Conservation (phyloP, 495 filamentous ascomycete genomes). For the Thermothielavioides terrestris region DNA sequence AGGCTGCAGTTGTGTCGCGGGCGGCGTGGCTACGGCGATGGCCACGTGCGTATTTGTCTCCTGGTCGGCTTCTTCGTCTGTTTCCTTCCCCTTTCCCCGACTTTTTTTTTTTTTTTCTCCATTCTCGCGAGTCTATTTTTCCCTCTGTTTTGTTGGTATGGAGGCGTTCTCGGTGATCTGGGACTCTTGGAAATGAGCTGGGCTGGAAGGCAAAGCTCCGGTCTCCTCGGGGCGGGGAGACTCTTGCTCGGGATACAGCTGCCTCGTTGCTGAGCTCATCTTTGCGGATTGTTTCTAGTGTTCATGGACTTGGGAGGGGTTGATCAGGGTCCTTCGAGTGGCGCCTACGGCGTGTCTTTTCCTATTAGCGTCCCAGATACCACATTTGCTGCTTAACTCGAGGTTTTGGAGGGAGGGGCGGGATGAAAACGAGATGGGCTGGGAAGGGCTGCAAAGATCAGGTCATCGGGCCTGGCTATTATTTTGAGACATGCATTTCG, state of each 20-base stretch:
- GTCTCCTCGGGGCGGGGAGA: too few species aligned
- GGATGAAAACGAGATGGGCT: not conserved
- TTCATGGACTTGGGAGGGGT: not conserved
- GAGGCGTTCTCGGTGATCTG: not conserved
- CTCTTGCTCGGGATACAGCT: not conserved
- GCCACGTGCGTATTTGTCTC: too few species aligned
- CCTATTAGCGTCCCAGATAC: not conserved
- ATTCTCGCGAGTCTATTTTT: not conserved
- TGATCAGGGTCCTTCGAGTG: not conserved
- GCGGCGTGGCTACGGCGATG: not conserved
- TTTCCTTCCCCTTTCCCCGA: not conserved
- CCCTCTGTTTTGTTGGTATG: not conserved
- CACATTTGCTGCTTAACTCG: not conserved
- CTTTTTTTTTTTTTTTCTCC: not conserved
- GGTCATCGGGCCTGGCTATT: too few species aligned
- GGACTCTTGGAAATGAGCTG: not conserved
- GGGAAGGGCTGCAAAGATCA: not conserved
- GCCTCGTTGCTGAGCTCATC: not conserved
- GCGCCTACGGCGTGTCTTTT: not conserved
- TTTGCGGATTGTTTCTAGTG: not conserved
- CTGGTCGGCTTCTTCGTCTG: too few species aligned
- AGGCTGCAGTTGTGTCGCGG: too few species aligned
- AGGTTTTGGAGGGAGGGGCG: not conserved
- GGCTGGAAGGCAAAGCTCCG: not conserved
- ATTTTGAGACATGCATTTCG: too few species aligned